Percentiles rank a stretch among this genome's conserved stretches.
Conservation (phyloP, 2,329 filamentous ascomycete genomes). For the Pseudogymnoascus sp. region DNA sequence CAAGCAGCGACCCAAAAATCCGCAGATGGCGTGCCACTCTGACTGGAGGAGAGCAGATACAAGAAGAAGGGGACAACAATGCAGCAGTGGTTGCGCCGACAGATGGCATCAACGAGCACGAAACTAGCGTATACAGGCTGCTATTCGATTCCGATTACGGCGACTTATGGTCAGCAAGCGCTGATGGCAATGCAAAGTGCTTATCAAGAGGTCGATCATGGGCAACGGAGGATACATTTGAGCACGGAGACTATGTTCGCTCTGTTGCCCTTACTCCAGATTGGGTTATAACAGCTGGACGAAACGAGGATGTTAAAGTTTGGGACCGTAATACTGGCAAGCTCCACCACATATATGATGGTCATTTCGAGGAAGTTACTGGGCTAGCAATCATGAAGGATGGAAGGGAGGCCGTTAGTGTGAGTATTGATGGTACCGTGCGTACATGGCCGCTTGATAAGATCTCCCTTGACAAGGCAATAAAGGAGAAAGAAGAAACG, state of each 20-base stretch:
- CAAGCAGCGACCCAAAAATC: slow-evolving; percentile 73
- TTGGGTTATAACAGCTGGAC: slow-evolving; percentile 79
- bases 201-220: slow-evolving; percentile 63
- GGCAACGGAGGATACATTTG: slow-evolving; percentile 61
- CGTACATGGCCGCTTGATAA: slow-evolving; percentile 72
- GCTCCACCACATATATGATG: slow-evolving; percentile 65
- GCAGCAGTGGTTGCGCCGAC: slow-evolving; percentile 17
- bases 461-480: slow-evolving; percentile 49
- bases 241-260: slow-evolving; percentile 84
- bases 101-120: slow-evolving; percentile 63
- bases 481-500: slow-evolving; percentile 41
- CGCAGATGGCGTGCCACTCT: slow-evolving; percentile 63
- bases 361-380: slow-evolving; percentile 91
- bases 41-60: slow-evolving; percentile 46
- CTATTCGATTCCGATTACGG: slow-evolving; percentile 58
- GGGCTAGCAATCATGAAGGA: slow-evolving; percentile 58
- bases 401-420: slow-evolving; percentile 59
- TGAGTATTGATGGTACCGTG: slow-evolving; percentile 84
- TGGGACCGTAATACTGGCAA: slow-evolving; percentile 73
- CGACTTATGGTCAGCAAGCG: slow-evolving; percentile 83
- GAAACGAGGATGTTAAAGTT: slow-evolving; percentile 85
- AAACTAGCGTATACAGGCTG: slow-evolving; percentile 82
- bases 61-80: slow-evolving; percentile 36
- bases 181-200: slow-evolving; percentile 81
- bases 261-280: slow-evolving; percentile 68